Conservation (phyloP, 2,329 filamentous ascomycete species). For the Monosporascus cannonballus region DNA sequence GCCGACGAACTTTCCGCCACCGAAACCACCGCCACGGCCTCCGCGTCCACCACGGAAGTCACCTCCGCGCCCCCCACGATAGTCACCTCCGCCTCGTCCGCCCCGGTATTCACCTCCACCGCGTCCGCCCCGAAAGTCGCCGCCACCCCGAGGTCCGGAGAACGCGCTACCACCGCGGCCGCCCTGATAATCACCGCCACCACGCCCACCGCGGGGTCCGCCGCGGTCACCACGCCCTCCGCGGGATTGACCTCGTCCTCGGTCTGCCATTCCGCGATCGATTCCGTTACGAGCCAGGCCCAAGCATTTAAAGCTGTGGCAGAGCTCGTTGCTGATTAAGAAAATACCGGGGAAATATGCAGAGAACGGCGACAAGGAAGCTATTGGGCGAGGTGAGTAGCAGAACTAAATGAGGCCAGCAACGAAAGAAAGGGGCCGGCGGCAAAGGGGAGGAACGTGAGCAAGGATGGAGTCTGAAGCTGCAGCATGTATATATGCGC, state of each 20-base stretch:
- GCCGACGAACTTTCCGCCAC: slow-evolving; percentile 18
- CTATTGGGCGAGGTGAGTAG: too few species aligned
- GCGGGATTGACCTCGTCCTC: neutral
- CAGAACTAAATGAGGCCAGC: too few species aligned
- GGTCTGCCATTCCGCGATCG: neutral
- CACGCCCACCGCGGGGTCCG: slow-evolving; percentile 4
- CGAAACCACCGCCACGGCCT: slow-evolving; percentile 18
- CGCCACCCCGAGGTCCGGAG: slow-evolving; percentile 14
- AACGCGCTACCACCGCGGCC: slow-evolving; percentile 7
- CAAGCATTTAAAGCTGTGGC: too few species aligned
- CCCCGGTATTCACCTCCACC: slow-evolving; percentile 1
- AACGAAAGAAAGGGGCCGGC: too few species aligned
- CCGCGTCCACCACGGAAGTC: slow-evolving; percentile 10
- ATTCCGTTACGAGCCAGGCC: neutral
- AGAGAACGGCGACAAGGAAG: too few species aligned
- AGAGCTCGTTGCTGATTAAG: too few species aligned
- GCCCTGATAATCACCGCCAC: slow-evolving; percentile 7
- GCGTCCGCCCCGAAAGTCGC: slow-evolving; percentile 8
- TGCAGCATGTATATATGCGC: too few species aligned
- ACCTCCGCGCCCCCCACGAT: slow-evolving; percentile 14
- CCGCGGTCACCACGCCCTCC: slow-evolving; percentile 4
- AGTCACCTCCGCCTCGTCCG: slow-evolving; percentile 14
- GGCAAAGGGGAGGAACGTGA: too few species aligned
- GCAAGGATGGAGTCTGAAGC: too few species aligned
- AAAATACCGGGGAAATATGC: too few species aligned